Evolutionary conservation across 768 basidiomycete species (phyloP), one percentile per base, ranked within the genome.

Genomic region (Mycena rebaudengoi): DNA sequence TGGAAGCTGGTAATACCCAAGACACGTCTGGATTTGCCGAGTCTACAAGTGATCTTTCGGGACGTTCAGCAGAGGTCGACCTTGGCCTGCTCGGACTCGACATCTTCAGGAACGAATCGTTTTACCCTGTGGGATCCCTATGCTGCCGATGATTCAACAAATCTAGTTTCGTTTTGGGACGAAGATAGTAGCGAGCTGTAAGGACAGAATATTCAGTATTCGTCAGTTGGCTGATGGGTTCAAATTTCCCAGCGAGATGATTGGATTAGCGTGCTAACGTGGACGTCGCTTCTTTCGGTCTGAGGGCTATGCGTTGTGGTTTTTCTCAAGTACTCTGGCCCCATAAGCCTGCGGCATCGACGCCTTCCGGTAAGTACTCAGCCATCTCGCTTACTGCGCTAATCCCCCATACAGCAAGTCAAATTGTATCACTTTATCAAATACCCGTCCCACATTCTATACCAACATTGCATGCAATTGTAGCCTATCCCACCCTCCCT

Each of bases 21-120:
- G 37, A 50, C 4, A 21, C 30, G 30, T 35, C 40, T n/a, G 43
- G 43, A 37, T 43, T 51, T 20, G 13, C n/a, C 35, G 49, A 40
- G 37, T 64, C 61, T 26, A 57, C 43, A 14, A 56, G 53, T 20
- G 52, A 59, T 49, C 40, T 48, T 48, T 60, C 62, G 13, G 43
- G 28, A 39, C 67, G 43, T 33, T 73, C 74, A 14, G 56, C 57
- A 10, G 71, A 72, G 39, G 52, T 72, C 29, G 70, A 75, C 50
- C 52, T 74, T 18, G 68, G 50, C 12, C 39, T 73, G 20, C 65
- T 71, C 14, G 71, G 69, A 23, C 57, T 73, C 18, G 72, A 74
- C 35, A 46, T 73, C 20, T 71, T 71, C 53, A 57, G 33, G 11
- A 61, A 46, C 59, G 64, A 60, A 52, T 58, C 62, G 4, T 40